Evolutionary conservation across 345 rosid genomes (phyloP).

Genomic region (Ceriops tagal): DNA sequence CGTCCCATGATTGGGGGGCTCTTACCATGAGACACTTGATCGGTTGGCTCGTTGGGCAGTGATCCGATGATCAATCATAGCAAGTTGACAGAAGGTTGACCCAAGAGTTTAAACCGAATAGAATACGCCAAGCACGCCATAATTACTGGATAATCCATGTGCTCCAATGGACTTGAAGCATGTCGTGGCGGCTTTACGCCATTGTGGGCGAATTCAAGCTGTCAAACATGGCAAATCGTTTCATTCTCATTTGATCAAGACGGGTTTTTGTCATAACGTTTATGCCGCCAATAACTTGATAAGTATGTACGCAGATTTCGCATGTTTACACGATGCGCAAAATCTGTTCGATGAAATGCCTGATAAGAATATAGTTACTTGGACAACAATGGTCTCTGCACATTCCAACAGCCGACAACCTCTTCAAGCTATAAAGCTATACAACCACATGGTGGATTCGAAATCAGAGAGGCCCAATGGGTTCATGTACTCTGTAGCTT

Average conservation of each 20-base stretch:
- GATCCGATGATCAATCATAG: no score
- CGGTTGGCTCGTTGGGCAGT: no score
- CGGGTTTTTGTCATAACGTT: conserved; percentile 34
- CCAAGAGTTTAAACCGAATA: no score
- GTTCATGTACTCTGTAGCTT: conserved; percentile 57
- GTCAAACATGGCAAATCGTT: conserved; percentile 44
- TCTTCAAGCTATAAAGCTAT: conserved; percentile 39
- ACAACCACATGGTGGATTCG: conserved; percentile 37
- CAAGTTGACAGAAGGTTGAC: no score
- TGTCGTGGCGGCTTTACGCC: conserved; percentile 47
- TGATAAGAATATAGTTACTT: conserved; percentile 49
- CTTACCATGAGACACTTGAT: no score
- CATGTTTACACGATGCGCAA: conserved; percentile 33
- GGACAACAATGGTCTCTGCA: conserved; percentile 63
- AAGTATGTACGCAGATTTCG: conserved; percentile 34
- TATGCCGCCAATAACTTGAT: conserved; percentile 53
- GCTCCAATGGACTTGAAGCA: conserved; percentile 40
- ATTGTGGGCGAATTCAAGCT: conserved; percentile 45
- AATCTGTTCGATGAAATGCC: conserved; percentile 65
- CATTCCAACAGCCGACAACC: conserved; percentile 41
- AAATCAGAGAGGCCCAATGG: conserved; percentile 44
- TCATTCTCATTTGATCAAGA: conserved; percentile 40
- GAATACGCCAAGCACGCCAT: no score
- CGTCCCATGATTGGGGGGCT: no score
- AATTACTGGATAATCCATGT: no score